Evolutionary conservation across 345 rosid species (phyloP).

Genomic region (Sonneratia caseolaris): DNA sequence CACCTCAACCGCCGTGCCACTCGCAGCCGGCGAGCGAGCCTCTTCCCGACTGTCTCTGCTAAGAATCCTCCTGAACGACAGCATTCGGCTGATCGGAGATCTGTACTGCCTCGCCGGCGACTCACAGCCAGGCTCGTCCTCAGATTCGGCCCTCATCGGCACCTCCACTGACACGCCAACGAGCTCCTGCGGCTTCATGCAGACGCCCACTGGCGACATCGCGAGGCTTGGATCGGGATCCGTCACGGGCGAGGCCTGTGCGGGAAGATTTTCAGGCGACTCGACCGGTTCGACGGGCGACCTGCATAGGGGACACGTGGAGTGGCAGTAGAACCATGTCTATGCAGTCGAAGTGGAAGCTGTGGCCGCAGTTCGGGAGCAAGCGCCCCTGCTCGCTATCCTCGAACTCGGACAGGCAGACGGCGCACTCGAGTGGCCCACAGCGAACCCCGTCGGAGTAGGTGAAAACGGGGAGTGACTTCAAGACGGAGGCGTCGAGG

Average conservation of each 20-base stretch:
- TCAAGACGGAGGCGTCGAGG: conserved; percentile 45
- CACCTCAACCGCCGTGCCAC: neutral
- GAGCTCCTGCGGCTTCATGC: conserved; percentile 34
- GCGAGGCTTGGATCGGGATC: conserved; percentile 16
- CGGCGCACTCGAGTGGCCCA: conserved; percentile 58
- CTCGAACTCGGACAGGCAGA: conserved; percentile 72
- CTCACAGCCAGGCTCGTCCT: conserved; percentile 14
- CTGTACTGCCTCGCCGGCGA: conserved; percentile 21
- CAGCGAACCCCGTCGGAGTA: conserved; percentile 33
- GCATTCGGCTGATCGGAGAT: conserved; percentile 17
- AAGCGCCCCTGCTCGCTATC: conserved; percentile 67
- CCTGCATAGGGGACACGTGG: conserved; percentile 90
- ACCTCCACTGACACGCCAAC: conserved; percentile 22
- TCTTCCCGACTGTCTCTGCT: conserved; percentile 4
- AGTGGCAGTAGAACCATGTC: conserved; percentile 93
- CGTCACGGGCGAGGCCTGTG: conserved; percentile 8
- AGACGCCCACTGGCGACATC: conserved; percentile 9
- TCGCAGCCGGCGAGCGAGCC: conserved; percentile 5
- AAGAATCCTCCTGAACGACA: conserved; percentile 15
- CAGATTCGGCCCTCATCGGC: conserved; percentile 11
- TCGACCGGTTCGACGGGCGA: conserved; percentile 41
- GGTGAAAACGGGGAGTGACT: conserved; percentile 54
- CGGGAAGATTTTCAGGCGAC: neutral
- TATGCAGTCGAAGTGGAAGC: conserved; percentile 75
- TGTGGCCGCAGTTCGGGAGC: conserved; percentile 74